These are phyloP conservation scores for Lasiosphaeria ovina DNA, from an alignment of 495 filamentous ascomycete genomes.

Conservation along the genomic window DNA sequence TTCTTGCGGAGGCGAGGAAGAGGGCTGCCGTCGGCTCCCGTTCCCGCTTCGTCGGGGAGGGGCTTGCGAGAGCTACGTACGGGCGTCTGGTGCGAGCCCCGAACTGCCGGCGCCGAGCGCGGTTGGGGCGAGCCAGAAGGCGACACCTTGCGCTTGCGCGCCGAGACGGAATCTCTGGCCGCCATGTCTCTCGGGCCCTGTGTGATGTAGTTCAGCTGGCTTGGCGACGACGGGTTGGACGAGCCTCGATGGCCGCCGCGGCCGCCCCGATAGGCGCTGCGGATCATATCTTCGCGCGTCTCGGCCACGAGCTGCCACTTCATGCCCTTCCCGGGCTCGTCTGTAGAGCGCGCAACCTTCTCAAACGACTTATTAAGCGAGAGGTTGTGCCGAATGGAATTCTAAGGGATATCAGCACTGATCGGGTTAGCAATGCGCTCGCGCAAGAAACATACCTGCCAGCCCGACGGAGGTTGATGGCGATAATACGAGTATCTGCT, in stretches of 20 bases:
- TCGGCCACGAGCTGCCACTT: slow-evolving; percentile 91
- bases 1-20: slow-evolving; percentile 49
- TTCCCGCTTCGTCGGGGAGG: slow-evolving; percentile 39
- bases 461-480: slow-evolving; percentile 67
- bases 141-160: slow-evolving; percentile 53
- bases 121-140: slow-evolving; percentile 47
- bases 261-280: slow-evolving; percentile 46
- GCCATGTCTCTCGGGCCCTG: slow-evolving; percentile 49
- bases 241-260: slow-evolving; percentile 58
- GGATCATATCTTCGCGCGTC: slow-evolving; percentile 67
- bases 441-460: slow-evolving; percentile 68
- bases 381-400: slow-evolving; percentile 94
- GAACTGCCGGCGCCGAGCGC: slow-evolving; percentile 42
- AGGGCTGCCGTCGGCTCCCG: slow-evolving; percentile 51
- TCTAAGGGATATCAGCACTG: slow-evolving; percentile 47
- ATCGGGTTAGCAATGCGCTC: neutral
- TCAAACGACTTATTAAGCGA: slow-evolving; percentile 90
- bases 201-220: slow-evolving; percentile 48
- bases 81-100: slow-evolving; percentile 52
- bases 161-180: slow-evolving; percentile 38
- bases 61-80: slow-evolving; percentile 60
- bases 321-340: slow-evolving; percentile 98
- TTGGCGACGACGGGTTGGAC: slow-evolving; percentile 57
- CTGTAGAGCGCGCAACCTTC: slow-evolving; percentile 84
- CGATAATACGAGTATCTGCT: slow-evolving; percentile 88